Evolutionary conservation across 768 basidiomycete genomes (phyloP), one percentile per base, ranked within the genome.

Genomic region (Brasilioporus rufonigricans): DNA sequence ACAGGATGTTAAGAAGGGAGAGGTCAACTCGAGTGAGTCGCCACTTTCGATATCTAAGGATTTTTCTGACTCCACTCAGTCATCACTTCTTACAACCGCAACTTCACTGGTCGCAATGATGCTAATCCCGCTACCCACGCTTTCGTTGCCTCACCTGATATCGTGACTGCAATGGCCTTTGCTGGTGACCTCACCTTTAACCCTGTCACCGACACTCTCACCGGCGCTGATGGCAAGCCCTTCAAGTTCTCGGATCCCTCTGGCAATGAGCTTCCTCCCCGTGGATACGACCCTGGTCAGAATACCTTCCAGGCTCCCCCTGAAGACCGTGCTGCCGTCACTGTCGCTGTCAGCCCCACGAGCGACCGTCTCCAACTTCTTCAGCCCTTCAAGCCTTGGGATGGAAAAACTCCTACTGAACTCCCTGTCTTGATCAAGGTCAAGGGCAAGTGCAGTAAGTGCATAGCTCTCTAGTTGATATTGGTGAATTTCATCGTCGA

Each of bases 41-140:
- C 19, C 1, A 23, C 7, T n/a, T 32, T 32, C 0, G 16, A 7
- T 46, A 13, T 21, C 27, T 9, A 26, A 14, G 29, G 29, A 26
- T n/a, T 9, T 27, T 45, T 56, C 55, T 60, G 26, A 51, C 48
- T 36, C 23, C 11, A 11, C 18, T 36, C 44, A 93, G 91, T 98
- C 80, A 92, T 99, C 75, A 96, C 96, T 49, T 98, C 95, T 19
- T 99, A 99, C 84, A 99, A 99, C 86, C 95, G 97, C 73, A 99
- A 99, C 87, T 99, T 99, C 80, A 98, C 97, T 62, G 97, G 96
- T 54, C 93, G 97, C 70, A 99, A 99, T 74, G 97, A 98, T 67
- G 95, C 97, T 65, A 98, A 99, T 84, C 94, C 96, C 21, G 94
- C 94, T 58, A 99, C 97, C 31, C 97, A 98, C 74, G 91, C 93